Evolutionary conservation across 2,329 filamentous ascomycete species (phyloP), one percentile per base, ranked within the genome.

Genomic region (Hawksworthiomyces lignivorus): DNA sequence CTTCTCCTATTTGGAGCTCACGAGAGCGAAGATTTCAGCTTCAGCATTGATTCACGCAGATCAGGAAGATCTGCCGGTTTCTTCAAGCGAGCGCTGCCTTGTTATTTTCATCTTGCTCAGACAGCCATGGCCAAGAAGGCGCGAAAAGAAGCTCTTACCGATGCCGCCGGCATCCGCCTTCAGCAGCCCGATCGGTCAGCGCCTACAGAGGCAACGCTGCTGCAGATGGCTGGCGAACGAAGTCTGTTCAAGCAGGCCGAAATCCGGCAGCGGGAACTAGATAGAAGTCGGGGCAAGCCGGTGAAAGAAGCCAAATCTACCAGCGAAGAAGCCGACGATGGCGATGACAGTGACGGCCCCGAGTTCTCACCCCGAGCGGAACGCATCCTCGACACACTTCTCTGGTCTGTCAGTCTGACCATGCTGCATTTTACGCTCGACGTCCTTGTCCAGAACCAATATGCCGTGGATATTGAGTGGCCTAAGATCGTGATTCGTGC

Each of bases 341-440:
- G 55, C 2, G 54, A 60, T 3, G 57, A 59, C 1, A 60, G 59
- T 0, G 58, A 59, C 4, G 58, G 60, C 8, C 50, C 48, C 1
- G 50, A 54, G 11, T 50, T 75, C 1, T 62, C 68, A 0, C 67
- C 72, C 14, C 54, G 58, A 0, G 65, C 65, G 7, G 74, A 78
- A 43, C 66, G 72, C 22, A 52, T 75, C 36, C 60, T 78, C 47
- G 77, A 82, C 28, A 63, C 75, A 0, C 26, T 73, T 4, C 62
- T 82, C 19, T 82, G 74, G 73, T 70, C 68, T 7, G 62, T 76
- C 10, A 79, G 77, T 48, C 62, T 92, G 52, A 69, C 76, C 11
- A 84, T 81, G 68, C 62, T 89, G 38, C 84, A 90, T 57, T 80
- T 88, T 51, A 87, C 82, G 0, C 71, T 92, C 39, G 85, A 90